Percentiles rank a stretch among this genome's conserved stretches.
These are phyloP conservation scores for Elymus sibiricus DNA, from an alignment of 176 grass and related monocot genomes.

Conservation along the genomic window DNA sequence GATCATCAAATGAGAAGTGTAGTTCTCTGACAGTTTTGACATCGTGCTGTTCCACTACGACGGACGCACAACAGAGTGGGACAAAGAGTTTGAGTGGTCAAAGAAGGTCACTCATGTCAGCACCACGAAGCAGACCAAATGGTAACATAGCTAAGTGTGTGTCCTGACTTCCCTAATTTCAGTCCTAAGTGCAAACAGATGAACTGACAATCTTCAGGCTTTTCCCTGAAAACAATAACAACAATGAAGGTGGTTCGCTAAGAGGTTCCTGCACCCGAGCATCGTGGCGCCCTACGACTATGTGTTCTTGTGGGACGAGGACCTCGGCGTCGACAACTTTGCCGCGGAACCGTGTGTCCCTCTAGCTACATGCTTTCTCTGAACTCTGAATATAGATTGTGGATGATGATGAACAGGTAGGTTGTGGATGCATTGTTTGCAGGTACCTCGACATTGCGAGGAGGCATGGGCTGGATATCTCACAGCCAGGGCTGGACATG, in stretches of 20 bases:
- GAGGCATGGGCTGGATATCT: slow-evolving; percentile 28
- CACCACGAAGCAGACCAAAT: slow-evolving; percentile 34
- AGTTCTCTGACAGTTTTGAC: slow-evolving; percentile 21
- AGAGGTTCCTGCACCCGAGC: slow-evolving; percentile 52
- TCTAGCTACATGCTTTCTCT: too few relatives aligned
- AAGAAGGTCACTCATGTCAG: slow-evolving; percentile 35
- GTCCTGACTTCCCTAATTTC: background rate
- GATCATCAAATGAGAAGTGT: background rate
- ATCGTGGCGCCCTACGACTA: slow-evolving; percentile 42
- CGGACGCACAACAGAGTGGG: slow-evolving; percentile 3
- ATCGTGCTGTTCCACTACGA: slow-evolving; percentile 48
- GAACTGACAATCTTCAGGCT: background rate
- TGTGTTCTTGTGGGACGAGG: slow-evolving; percentile 57
- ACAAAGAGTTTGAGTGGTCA: slow-evolving; percentile 36
- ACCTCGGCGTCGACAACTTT: slow-evolving; percentile 25
- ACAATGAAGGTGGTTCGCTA: slow-evolving; percentile 45
- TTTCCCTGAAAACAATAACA: background rate
- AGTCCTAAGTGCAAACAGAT: background rate
- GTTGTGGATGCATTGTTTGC: background rate
- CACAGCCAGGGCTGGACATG: slow-evolving; percentile 33
- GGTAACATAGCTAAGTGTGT: background rate
- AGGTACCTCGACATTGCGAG: slow-evolving; percentile 13
- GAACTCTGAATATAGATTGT: background rate
- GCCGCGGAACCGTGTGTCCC: background rate
- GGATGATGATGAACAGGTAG: background rate